Evolutionary conservation across 176 grass and related monocot genomes (phyloP).

Genomic region (Bothriochloa decipiens): DNA sequence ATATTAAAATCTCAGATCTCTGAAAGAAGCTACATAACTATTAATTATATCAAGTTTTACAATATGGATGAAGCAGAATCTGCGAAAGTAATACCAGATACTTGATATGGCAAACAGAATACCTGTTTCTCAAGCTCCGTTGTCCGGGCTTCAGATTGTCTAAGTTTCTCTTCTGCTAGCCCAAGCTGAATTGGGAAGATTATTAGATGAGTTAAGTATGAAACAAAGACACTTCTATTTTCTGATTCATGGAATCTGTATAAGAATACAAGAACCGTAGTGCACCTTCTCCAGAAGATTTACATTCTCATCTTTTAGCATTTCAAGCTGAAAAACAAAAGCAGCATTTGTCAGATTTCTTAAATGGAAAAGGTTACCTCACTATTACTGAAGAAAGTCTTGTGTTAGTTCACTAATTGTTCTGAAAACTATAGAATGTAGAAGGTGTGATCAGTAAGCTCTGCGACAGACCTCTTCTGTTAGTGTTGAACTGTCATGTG

Average conservation of each 20-base stretch:
- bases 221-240: not conserved
- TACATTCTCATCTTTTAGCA: constrained; percentile 96
- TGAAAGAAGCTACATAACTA: not conserved
- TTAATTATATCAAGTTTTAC: not conserved
- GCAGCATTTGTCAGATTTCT: constrained; percentile 7
- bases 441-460: constrained; percentile 1
- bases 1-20: not conserved
- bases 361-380: not conserved
- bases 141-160: constrained; percentile 86
- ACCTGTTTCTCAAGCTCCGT: constrained; percentile 92
- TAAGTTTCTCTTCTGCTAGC: constrained; percentile 77
- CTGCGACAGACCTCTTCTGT: constrained; percentile 74
- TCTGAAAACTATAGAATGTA: constrained; percentile 6
- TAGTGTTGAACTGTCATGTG: constrained; percentile 65
- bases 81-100: not conserved
- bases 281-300: constrained; percentile 84
- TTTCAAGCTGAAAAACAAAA: constrained; percentile 77
- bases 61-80: not conserved
- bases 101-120: not conserved
- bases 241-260: constrained; percentile 9
- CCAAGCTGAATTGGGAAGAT: constrained; percentile 65
- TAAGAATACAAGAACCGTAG: constrained; percentile 16
- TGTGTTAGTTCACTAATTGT: not conserved
- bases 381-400: constrained; percentile 9
- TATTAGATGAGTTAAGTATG: constrained; percentile 26